A percentile compares a stretch with the other conserved stretches of the same genome.
Evolutionary conservation across 2,329 filamentous ascomycete species (phyloP).

Genomic region (Trichoderma sp.): DNA sequence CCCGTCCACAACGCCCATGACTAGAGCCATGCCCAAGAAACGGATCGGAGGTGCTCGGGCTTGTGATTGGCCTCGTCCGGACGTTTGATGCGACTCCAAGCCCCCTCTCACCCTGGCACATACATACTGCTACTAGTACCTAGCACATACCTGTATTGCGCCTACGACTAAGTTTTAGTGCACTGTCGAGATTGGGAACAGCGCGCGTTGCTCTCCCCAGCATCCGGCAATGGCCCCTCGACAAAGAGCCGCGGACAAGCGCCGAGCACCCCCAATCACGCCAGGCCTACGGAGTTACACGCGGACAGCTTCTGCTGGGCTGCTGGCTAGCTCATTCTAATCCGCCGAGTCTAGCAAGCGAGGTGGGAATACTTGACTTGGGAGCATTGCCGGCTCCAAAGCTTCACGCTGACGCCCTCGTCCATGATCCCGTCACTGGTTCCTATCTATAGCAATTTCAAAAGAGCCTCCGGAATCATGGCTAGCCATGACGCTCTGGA

Average conservation of each 20-base stretch:
- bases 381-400: not conserved
- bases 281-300: not conserved
- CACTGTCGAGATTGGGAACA: not conserved
- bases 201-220: not conserved
- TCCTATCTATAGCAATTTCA: not conserved
- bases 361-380: not conserved
- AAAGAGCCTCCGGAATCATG: not conserved
- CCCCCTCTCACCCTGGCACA: no score
- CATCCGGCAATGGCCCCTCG: not conserved
- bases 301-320: not conserved
- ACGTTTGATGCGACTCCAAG: not conserved
- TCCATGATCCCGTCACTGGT: not conserved
- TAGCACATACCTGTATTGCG: no score
- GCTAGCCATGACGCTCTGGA: not conserved
- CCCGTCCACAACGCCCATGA: constrained; percentile 7
- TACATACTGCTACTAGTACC: no score
- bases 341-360: constrained; percentile 15
- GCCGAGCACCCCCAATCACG: constrained; percentile 9
- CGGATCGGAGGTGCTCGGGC: not conserved
- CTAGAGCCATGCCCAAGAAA: not conserved
- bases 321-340: not conserved
- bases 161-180: not conserved
- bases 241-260: constrained; percentile 20
- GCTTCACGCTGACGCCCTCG: constrained; percentile 10
- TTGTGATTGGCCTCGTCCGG: not conserved